phyloP scores from a whole-genome alignment of 164 flowering plant species.

The Piper betle region DNA sequence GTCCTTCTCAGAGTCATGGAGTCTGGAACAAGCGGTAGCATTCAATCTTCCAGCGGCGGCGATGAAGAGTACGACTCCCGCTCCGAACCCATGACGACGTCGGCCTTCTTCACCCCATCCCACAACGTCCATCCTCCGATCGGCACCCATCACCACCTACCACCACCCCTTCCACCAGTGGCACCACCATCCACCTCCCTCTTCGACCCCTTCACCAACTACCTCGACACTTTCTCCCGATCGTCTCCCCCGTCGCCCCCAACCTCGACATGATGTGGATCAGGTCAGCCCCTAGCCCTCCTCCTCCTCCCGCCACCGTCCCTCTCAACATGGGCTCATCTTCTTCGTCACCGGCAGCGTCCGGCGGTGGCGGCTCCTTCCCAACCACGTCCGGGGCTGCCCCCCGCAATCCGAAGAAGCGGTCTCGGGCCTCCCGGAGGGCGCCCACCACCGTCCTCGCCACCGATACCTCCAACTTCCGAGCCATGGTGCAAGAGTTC shows the following conservation, averaged over 20 bases:
- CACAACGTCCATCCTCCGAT: conserved; percentile 13
- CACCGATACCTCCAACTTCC: conserved; percentile 64
- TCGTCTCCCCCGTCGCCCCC: conserved; percentile 11
- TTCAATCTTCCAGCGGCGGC: conserved; percentile 55
- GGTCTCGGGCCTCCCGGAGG: not conserved
- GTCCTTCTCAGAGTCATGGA: conserved; percentile 39
- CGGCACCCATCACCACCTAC: conserved; percentile 19
- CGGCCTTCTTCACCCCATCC: conserved; percentile 9
- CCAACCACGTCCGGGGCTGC: not conserved
- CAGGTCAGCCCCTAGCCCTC: conserved; percentile 20
- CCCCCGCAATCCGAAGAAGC: not conserved
- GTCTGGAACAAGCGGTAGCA: conserved; percentile 53
- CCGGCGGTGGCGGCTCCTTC: not conserved
- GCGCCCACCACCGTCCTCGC: conserved; percentile 51
- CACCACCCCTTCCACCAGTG: not conserved
- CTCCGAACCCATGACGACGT: conserved; percentile 16
- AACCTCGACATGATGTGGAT: conserved; percentile 43
- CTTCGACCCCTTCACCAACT: conserved; percentile 26
- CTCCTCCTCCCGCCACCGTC: conserved; percentile 20
- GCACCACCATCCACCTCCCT: not conserved
- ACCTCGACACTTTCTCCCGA: conserved; percentile 14
- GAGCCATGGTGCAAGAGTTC: conserved; percentile 79
- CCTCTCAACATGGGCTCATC: conserved; percentile 13
- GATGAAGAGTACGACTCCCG: conserved; percentile 51
- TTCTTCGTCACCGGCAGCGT: conserved; percentile 5